Conservation (phyloP, 371 early-diverging fungal species). For the Enterospora canceri region DNA sequence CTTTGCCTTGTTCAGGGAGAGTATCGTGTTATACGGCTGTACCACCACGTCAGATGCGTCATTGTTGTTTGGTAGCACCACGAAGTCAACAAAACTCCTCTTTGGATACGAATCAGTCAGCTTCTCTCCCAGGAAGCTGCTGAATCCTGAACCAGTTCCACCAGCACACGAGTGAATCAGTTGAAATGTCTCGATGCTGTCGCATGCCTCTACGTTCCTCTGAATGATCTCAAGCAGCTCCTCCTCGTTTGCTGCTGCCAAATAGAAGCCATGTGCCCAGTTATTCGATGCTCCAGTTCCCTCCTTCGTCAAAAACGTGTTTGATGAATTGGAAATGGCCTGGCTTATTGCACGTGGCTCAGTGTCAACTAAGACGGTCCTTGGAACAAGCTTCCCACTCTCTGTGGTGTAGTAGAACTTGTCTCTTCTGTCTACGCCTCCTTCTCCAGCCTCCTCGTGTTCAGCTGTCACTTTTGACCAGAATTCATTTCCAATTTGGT, state of each 20-base stretch:
- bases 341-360: constrained; percentile 68
- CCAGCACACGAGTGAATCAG: constrained; percentile 80
- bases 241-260: constrained; percentile 66
- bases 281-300: constrained; percentile 89
- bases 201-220: constrained; percentile 77
- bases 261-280: constrained; percentile 73
- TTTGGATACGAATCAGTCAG: constrained; percentile 81
- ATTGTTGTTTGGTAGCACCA: constrained; percentile 94
- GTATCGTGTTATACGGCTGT: constrained; percentile 94
- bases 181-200: constrained; percentile 73
- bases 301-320: constrained; percentile 69
- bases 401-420: constrained; percentile 95
- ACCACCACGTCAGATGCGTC: constrained; percentile 93
- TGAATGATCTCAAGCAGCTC: constrained; percentile 79
- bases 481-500: constrained; percentile 82
- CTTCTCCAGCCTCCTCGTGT: constrained; percentile 71
- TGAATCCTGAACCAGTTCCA: constrained; percentile 85
- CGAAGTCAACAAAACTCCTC: constrained; percentile 85
- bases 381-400: constrained; percentile 78
- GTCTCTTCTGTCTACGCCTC: constrained; percentile 70
- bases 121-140: constrained; percentile 70
- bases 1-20: constrained; percentile 75
- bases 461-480: constrained; percentile 75
- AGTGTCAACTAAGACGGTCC: constrained; percentile 72
- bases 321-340: constrained; percentile 65